Evolutionary conservation across 495 filamentous ascomycete species (phyloP), one percentile per base, ranked within the genome.

Genomic region (Talaromyces borbonicus): DNA sequence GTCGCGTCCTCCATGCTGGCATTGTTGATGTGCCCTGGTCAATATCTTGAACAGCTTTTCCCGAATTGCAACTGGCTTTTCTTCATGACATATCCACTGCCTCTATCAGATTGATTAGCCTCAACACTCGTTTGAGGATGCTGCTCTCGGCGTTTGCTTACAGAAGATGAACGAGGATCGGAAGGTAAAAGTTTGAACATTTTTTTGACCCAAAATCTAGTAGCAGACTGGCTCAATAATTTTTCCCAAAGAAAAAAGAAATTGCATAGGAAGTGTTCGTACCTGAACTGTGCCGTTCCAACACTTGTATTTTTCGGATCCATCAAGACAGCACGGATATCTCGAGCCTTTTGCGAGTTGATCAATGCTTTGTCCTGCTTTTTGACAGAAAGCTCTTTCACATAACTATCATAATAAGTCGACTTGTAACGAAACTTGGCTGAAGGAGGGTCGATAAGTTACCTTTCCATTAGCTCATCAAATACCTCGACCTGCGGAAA

Each of bases 311-410:
- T 70, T 52, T 77, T 77, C 4, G 71, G 71, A 26, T 79, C 74
- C 42, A 63, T 63, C 41, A 78, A 49, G 32, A 77, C 74, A n/a
- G 63, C 67, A 40, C 56, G 59, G 29, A 79, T 78, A 48, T 78
- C 75, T 23, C 73, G 63, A 18, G 72, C 74, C 51, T 74, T 62
- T 50, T 62, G 67, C 14, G 73, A 65, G 49, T 74, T 71, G 18
- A 79, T 79, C 46, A 79, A 60, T 3, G 75, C 75, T 46, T 79
- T 79, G 51, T 79, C 75, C 52, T 73, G 72, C 46, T 79, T 79
- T 51, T 78, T 78, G 20, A 71, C 59, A 4, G 75, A 79, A 20
- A 79, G 58, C 26, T 68, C 67, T 31, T 69, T 57, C 32, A 74
- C 67, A 36, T 74, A 74, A 48, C 71, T 74, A 45, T n/a, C 14